Conservation (phyloP, 2,329 filamentous ascomycete species). For the Alternaria novae-zelandiae region DNA sequence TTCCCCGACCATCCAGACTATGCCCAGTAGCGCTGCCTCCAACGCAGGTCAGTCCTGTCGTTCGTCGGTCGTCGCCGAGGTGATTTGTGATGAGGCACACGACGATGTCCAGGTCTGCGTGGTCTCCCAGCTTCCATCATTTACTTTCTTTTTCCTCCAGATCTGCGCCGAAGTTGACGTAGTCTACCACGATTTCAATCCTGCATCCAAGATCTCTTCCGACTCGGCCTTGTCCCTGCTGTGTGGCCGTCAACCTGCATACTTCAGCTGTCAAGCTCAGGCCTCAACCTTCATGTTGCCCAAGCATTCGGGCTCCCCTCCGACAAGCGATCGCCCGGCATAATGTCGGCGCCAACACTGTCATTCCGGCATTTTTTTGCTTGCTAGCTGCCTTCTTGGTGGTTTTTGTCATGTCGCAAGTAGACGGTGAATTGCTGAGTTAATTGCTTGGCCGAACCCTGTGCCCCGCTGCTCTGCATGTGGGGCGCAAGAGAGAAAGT, state of each 20-base stretch:
- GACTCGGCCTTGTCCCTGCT: neutral
- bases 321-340: conserved; percentile 3
- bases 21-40: neutral
- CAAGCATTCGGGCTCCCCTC: conserved; percentile 2
- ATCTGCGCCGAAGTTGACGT: neutral
- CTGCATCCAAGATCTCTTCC: neutral
- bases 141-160: neutral
- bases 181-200: neutral
- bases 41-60: neutral
- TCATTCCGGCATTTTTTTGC: neutral
- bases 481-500: neutral
- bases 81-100: conserved; percentile 1
- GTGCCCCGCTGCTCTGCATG: neutral
- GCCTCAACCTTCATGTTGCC: neutral
- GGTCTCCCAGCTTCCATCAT: neutral
- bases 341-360: neutral
- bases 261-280: neutral
- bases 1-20: neutral
- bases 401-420: neutral
- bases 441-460: neutral
- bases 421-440: neutral
- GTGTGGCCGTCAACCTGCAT: neutral
- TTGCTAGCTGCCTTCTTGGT: neutral
- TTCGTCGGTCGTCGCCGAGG: neutral
- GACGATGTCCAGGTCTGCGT: neutral